A percentile compares a stretch with the other conserved stretches of the same genome.
Conservation (phyloP, 129 eudicot species). For the Heracleum sosnowskyi region DNA sequence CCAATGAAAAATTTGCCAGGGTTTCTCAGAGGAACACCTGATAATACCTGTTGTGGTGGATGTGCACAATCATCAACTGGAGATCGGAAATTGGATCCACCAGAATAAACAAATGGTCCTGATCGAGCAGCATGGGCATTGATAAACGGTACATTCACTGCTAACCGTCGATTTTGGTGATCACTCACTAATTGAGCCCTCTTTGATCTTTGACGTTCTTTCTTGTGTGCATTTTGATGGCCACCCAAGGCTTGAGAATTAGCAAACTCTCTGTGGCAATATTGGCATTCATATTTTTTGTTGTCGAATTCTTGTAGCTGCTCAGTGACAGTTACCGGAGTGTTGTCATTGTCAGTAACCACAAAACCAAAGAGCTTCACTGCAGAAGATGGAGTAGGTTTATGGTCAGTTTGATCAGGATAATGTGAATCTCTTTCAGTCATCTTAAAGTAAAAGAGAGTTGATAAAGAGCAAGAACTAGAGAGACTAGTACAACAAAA, state of each 20-base stretch:
- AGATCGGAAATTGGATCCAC: constrained; percentile 21
- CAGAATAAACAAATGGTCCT: constrained; percentile 24
- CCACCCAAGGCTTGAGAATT: constrained; percentile 91
- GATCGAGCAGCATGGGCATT: constrained; percentile 39
- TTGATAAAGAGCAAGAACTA: background rate
- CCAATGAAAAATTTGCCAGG: constrained; percentile 28
- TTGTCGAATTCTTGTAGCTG: constrained; percentile 21
- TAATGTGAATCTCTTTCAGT: constrained; percentile 31
- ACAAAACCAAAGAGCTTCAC: constrained; percentile 65
- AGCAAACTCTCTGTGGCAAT: constrained; percentile 55
- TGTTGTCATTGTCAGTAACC: constrained; percentile 25
- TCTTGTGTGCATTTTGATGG: constrained; percentile 86
- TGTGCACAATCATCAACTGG: constrained; percentile 15
- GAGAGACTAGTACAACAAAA: background rate
- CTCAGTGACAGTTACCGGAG: constrained; percentile 23
- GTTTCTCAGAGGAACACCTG: constrained; percentile 52
- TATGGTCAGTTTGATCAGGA: constrained; percentile 12
- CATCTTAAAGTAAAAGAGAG: constrained; percentile 21
- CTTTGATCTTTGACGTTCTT: constrained; percentile 58
- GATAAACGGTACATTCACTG: constrained; percentile 33
- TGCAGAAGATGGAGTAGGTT: constrained; percentile 34
- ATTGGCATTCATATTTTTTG: constrained; percentile 63
- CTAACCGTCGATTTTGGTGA: constrained; percentile 38
- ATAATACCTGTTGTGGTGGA: constrained; percentile 47
- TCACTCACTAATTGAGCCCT: constrained; percentile 44